A percentile compares a stretch with the other conserved stretches of the same genome.
Evolutionary conservation across 176 grass and related monocot species (phyloP).

Genomic region (Ensete glaucum): DNA sequence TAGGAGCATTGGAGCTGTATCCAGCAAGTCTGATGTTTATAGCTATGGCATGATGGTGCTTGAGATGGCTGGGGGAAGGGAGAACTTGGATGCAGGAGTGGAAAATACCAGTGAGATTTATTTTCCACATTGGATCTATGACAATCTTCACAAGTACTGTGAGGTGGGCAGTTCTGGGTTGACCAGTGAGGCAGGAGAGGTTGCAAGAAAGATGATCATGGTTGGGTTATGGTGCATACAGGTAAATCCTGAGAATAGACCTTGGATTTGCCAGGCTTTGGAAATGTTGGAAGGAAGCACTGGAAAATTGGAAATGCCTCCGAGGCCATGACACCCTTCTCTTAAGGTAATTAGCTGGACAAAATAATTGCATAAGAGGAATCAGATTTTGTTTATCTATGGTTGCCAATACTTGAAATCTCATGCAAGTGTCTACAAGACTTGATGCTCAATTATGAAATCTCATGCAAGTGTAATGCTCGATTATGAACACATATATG

Average conservation of each 20-base stretch:
- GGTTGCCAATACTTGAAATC: too few relatives aligned
- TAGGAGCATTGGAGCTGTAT: conserved; percentile 33
- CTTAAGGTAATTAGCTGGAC: too few relatives aligned
- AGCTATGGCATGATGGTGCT: conserved; percentile 51
- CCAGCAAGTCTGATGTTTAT: conserved; percentile 45
- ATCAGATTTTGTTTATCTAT: too few relatives aligned
- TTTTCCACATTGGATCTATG: conserved; percentile 53
- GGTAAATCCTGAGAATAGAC: conserved; percentile 22
- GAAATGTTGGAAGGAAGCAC: conserved; percentile 39
- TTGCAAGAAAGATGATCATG: conserved; percentile 31
- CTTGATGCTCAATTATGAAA: too few relatives aligned
- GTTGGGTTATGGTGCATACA: conserved; percentile 60
- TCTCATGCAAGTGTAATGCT: too few relatives aligned
- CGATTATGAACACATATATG: too few relatives aligned
- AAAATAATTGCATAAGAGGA: too few relatives aligned
- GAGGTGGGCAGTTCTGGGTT: conserved; percentile 11
- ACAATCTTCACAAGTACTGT: conserved; percentile 35
- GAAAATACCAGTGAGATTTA: conserved; percentile 29
- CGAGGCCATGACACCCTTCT: neutral
- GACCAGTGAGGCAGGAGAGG: conserved; percentile 28
- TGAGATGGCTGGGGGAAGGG: conserved; percentile 36
- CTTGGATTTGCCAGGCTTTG: conserved; percentile 34
- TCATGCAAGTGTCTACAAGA: too few relatives aligned
- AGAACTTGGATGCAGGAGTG: conserved; percentile 8
- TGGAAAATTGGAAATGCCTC: conserved; percentile 13